Base-by-base conservation (phyloP, 257 asterid genomes). In the Leonotis leonurus region DNA sequence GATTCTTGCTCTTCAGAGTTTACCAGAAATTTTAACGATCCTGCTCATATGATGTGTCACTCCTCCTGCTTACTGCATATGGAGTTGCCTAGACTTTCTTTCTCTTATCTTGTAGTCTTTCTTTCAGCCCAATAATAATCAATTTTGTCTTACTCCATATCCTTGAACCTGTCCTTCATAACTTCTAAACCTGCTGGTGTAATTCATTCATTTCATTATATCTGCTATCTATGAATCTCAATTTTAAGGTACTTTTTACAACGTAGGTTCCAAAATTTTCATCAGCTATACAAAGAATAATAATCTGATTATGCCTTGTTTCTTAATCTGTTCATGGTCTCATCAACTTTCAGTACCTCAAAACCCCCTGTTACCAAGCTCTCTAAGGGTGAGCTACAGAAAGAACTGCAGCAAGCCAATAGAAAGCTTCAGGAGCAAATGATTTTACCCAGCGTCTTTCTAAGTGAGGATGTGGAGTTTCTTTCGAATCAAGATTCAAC, bases 341-440 rank as follows among this genome's bases (percentile, higher is more conserved):
- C 65, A 25, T 82, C 65, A 62, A 69, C 70, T 71, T 56, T 67
- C 95, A 89, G 96, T 62, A 49, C 72, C 54, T 66, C 73, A 44
- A 76, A 67, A 69, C 56, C 62, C 58, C 72, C 81, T 43, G 64
- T 71, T 56, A 84, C 96, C 70, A 81, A 84, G 84, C 94, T 89
- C 77, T 80, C 96, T 48, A 93, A 81, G 75, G 80, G 62, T 69
- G 88, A 85, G 80, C 77, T 89, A 71, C 81, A 77, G 82, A 84
- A 82, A 71, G 91, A 85, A 70, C 80, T 93, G 78, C 88, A 77
- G 72, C 75, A 72, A 45, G 95, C 95, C 49, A 90, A 85, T 70
- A 93, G 85, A 74, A 73, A 76, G 73, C 70, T 85, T 60, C 73
- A 74, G 71, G 89, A 93, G 77, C 96, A 85, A 78, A 72, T 78